Conservation (phyloP, 371 early-diverging fungal species). For the Mucor circinelloides region DNA sequence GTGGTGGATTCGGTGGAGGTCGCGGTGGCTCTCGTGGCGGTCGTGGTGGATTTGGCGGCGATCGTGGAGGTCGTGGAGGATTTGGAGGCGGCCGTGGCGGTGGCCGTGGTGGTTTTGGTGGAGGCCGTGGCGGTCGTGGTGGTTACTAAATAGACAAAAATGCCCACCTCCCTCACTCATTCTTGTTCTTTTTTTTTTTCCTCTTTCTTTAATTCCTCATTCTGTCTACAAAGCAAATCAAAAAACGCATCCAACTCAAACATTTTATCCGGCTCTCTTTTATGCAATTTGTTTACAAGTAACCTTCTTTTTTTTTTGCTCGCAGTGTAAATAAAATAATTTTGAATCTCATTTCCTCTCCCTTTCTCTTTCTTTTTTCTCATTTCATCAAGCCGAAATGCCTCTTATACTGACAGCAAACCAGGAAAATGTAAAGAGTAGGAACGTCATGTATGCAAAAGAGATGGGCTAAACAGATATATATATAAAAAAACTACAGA, state of each 20-base stretch:
- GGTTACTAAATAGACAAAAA: slow-evolving; percentile 5
- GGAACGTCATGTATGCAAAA: background rate
- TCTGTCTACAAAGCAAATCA: too few relatives aligned
- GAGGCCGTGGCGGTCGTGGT: slow-evolving; percentile 27
- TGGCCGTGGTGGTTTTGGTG: slow-evolving; percentile 14
- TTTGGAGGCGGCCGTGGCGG: slow-evolving; percentile 25
- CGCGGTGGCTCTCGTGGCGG: slow-evolving; percentile 19
- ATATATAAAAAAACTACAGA: background rate
- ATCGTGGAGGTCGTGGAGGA: slow-evolving; percentile 32
- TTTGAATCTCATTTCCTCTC: background rate
- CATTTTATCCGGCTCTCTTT: background rate
- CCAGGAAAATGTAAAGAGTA: background rate
- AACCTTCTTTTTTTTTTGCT: background rate
- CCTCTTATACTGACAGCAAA: background rate
- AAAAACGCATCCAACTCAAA: background rate
- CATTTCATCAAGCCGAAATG: background rate
- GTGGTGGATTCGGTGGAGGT: slow-evolving; percentile 30
- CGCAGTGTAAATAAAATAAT: background rate
- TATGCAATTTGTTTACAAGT: background rate
- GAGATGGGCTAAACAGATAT: background rate
- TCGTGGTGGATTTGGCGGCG: slow-evolving; percentile 21
- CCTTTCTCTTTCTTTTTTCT: background rate
- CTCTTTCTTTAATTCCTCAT: too few relatives aligned
- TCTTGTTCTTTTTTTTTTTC: too few relatives aligned
- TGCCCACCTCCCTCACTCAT: too few relatives aligned